phyloP scores from a whole-genome alignment of 2,329 filamentous ascomycete genomes.

The Epichloe sibirici region DNA sequence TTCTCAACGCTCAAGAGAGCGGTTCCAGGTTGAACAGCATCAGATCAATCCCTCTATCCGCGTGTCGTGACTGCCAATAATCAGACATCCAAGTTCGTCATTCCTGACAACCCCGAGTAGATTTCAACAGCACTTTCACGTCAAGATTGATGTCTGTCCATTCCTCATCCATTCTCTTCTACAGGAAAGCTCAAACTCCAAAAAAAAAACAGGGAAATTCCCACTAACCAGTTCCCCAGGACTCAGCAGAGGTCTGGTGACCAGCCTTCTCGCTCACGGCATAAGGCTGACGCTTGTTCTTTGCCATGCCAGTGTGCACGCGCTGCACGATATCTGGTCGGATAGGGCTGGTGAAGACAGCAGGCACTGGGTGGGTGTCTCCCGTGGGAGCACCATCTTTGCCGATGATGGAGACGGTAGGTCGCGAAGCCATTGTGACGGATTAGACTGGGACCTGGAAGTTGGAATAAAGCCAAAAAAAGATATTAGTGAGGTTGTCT shows the following conservation, averaged over 20 bases:
- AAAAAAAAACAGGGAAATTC: neutral
- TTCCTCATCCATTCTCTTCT: neutral
- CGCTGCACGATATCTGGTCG: slow-evolving; percentile 98
- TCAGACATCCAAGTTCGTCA: neutral
- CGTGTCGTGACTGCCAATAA: neutral
- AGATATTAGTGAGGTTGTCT: neutral
- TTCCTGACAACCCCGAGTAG: neutral
- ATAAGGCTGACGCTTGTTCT: slow-evolving; percentile 99
- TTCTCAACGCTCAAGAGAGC: neutral
- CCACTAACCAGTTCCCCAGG: slow-evolving; percentile 93
- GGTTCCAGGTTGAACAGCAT: neutral
- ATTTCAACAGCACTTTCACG: neutral
- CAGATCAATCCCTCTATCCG: neutral
- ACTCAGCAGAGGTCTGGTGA: slow-evolving; percentile 99
- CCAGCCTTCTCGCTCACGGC: slow-evolving; percentile 99
- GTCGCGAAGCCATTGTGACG: slow-evolving; percentile 80
- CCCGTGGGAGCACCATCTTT: slow-evolving; percentile 89
- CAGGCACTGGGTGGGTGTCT: slow-evolving; percentile 81
- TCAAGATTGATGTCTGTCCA: neutral
- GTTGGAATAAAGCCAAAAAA: neutral
- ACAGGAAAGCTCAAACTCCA: neutral
- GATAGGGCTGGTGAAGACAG: slow-evolving; percentile 96
- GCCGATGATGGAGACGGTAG: slow-evolving; percentile 93
- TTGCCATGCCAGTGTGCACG: slow-evolving; percentile 98
- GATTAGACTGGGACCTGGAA: slow-evolving; percentile 17